Evolutionary conservation across 1,284 basidiomycete genomes (phyloP).

Genomic region (Leccinum fuscescens): DNA sequence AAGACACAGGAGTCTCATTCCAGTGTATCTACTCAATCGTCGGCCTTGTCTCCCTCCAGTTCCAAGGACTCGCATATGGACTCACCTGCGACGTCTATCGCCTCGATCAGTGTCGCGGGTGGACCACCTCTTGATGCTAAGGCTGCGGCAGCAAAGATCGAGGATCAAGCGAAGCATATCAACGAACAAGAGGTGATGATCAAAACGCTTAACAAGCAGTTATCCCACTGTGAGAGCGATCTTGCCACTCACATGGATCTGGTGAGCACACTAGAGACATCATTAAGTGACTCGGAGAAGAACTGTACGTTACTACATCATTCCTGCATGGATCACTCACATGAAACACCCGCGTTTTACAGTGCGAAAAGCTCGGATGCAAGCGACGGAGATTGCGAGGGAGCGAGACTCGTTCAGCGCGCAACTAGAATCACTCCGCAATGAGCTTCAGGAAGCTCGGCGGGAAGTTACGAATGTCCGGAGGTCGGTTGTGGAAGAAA

Average conservation of each 20-base stretch:
- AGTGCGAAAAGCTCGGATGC: slow-evolving; percentile 90
- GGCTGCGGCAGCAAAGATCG: slow-evolving; percentile 50
- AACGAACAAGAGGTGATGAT: slow-evolving; percentile 88
- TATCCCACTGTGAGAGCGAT: slow-evolving; percentile 88
- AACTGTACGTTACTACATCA: slow-evolving; percentile 60
- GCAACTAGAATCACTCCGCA: slow-evolving; percentile 64
- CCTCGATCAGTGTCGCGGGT: slow-evolving; percentile 33
- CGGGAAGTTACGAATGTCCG: slow-evolving; percentile 76
- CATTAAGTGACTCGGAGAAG: slow-evolving; percentile 86
- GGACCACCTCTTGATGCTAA: slow-evolving; percentile 51
- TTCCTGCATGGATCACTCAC: slow-evolving; percentile 20
- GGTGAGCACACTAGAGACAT: slow-evolving; percentile 78
- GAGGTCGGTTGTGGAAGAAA: slow-evolving; percentile 78
- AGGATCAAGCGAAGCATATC: slow-evolving; percentile 72
- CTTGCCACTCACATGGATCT: slow-evolving; percentile 91
- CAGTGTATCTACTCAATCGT: slow-evolving; percentile 57
- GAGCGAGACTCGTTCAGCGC: slow-evolving; percentile 74
- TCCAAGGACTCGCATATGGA: slow-evolving; percentile 66
- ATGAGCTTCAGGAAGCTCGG: slow-evolving; percentile 71
- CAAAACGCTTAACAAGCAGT: slow-evolving; percentile 87
- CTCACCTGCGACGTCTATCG: slow-evolving; percentile 67
- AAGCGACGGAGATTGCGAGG: slow-evolving; percentile 80
- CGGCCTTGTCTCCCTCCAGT: slow-evolving; percentile 47
- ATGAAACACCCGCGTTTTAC: slow-evolving; percentile 11
- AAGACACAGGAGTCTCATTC: slow-evolving; percentile 48